A percentile compares a stretch with the other conserved stretches of the same genome.
phyloP scores from a whole-genome alignment of 768 basidiomycete species.

The Dictyophora rubrovolvata region DNA sequence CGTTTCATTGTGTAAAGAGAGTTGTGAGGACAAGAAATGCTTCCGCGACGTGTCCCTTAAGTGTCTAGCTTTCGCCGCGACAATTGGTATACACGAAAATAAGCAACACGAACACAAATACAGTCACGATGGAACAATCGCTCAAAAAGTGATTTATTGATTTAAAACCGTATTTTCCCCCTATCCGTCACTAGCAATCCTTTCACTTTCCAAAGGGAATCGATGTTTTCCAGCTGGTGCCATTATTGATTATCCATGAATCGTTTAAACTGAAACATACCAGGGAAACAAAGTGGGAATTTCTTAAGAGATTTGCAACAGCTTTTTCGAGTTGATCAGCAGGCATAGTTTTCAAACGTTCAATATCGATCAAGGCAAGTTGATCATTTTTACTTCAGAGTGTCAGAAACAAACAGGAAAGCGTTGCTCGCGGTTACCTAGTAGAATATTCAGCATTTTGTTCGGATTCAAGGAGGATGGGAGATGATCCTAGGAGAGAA shows the following conservation, averaged over 20 bases:
- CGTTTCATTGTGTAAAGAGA: slow-evolving; percentile 42
- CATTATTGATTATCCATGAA: background rate
- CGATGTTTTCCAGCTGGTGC: slow-evolving; percentile 2
- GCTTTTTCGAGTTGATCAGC: background rate
- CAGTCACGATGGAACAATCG: background rate
- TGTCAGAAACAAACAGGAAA: background rate
- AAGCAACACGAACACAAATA: background rate
- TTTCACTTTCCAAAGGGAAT: slow-evolving; percentile 7
- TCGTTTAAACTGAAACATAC: background rate
- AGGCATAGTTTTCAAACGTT: background rate
- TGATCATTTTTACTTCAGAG: background rate
- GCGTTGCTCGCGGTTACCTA: background rate
- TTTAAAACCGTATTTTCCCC: background rate
- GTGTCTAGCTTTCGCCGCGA: background rate
- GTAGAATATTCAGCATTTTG: background rate
- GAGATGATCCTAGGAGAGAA: background rate
- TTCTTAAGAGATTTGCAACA: slow-evolving; percentile 1
- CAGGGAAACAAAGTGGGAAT: slow-evolving; percentile 1
- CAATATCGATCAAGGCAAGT: background rate
- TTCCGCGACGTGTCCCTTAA: background rate
- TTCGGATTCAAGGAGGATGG: background rate
- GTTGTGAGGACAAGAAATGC: background rate
- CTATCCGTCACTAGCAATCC: background rate
- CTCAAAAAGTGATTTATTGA: background rate
- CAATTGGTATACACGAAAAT: background rate